Evolutionary conservation across 139 green algal species (phyloP).

Genomic region (Gonium pectorale): DNA sequence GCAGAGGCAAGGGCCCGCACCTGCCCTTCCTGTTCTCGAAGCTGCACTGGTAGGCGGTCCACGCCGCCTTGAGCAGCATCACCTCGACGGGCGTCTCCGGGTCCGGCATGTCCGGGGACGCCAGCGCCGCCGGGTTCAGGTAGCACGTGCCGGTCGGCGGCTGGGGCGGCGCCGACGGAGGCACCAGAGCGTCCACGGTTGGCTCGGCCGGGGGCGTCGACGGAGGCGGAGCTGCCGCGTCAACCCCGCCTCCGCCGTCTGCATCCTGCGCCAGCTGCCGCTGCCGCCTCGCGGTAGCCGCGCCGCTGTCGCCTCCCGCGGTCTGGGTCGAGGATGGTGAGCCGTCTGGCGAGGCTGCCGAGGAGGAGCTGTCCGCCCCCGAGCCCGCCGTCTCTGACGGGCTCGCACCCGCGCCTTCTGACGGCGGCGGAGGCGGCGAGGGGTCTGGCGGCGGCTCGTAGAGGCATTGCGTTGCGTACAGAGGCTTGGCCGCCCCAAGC

Average conservation of each 20-base stretch:
- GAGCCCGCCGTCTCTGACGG: no score
- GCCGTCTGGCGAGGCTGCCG: no score
- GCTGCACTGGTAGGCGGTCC: conserved; percentile 31
- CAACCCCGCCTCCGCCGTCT: no score
- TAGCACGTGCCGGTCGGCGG: conserved; percentile 15
- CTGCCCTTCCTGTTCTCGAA: neutral
- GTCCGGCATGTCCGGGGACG: conserved; percentile 7
- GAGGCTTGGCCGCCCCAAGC: neutral
- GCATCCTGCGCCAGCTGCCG: neutral
- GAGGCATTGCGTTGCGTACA: conserved; percentile 33
- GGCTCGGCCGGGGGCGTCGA: neutral
- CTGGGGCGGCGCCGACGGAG: neutral
- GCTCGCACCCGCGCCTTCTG: neutral
- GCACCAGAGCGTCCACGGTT: neutral
- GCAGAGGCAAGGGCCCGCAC: neutral
- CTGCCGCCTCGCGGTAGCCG: no score
- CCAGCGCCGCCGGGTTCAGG: conserved; percentile 23
- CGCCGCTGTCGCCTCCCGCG: no score
- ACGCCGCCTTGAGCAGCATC: conserved; percentile 20
- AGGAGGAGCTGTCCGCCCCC: no score
- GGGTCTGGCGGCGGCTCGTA: neutral
- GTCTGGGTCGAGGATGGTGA: no score
- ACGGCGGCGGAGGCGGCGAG: neutral
- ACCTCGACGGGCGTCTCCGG: conserved; percentile 22
- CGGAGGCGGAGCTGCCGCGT: neutral